Evolutionary conservation across 2,329 filamentous ascomycete genomes (phyloP).

Genomic region (Coniochaeta sp.): DNA sequence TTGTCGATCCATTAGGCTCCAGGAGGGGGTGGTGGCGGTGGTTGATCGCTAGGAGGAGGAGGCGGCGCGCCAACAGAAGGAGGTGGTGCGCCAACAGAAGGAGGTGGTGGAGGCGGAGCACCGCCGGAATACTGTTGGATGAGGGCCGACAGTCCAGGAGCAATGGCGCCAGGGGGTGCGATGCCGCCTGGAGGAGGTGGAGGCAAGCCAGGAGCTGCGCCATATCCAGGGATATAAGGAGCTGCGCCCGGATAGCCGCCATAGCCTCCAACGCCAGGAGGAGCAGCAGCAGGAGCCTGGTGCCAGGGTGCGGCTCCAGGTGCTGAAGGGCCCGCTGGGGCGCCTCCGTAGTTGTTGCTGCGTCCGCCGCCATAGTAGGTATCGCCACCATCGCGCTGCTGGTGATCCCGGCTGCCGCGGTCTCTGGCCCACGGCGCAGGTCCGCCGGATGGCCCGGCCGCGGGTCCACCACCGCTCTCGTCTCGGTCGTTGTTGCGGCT

Average conservation of each 20-base stretch:
- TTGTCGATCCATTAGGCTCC: constrained; percentile 20
- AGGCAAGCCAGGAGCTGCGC: constrained; percentile 47
- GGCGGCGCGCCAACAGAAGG: constrained; percentile 26
- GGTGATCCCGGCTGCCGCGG: constrained; percentile 34
- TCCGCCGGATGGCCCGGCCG: constrained; percentile 33
- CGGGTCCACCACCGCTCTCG: constrained; percentile 30
- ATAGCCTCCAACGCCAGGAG: constrained; percentile 32
- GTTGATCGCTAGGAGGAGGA: constrained; percentile 27
- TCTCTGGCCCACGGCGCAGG: constrained; percentile 55
- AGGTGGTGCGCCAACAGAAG: no score
- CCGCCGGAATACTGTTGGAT: constrained; percentile 52
- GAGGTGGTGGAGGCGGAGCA: constrained; percentile 21
- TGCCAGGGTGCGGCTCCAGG: constrained; percentile 53
- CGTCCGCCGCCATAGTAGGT: constrained; percentile 35
- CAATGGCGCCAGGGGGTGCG: constrained; percentile 42
- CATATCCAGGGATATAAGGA: constrained; percentile 37
- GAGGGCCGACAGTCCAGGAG: constrained; percentile 46
- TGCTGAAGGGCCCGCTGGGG: constrained; percentile 16
- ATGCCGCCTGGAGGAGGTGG: constrained; percentile 24
- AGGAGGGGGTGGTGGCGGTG: constrained; percentile 24
- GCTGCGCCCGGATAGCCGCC: constrained; percentile 53
- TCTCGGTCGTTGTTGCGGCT: constrained; percentile 46
- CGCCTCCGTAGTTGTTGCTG: constrained; percentile 25
- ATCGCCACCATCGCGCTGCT: constrained; percentile 32
- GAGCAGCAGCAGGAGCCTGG: constrained; percentile 40